Conservation (phyloP, 306 rosid genomes). For the Dalbergia oliveri region DNA sequence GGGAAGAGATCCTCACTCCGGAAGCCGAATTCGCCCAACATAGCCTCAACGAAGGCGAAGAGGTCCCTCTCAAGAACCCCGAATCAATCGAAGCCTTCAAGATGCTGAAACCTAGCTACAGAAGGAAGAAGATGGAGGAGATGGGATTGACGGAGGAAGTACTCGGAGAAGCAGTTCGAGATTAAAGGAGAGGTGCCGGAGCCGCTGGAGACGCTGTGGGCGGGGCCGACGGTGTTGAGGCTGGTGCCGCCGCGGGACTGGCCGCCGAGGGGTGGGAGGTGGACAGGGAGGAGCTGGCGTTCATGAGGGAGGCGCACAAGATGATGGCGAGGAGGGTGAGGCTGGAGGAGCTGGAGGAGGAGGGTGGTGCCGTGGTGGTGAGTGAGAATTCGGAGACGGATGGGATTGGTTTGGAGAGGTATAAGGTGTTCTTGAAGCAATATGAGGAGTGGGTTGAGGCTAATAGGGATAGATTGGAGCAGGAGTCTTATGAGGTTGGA, state of each 20-base stretch:
- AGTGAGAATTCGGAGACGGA: conserved; percentile 54
- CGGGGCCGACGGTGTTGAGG: conserved; percentile 66
- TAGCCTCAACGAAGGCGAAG: conserved; percentile 93
- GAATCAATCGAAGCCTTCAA: conserved; percentile 95
- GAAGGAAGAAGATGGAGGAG: conserved; percentile 77
- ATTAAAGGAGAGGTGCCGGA: conserved; percentile 80
- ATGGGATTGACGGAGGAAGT: conserved; percentile 93
- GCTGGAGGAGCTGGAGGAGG: conserved; percentile 63
- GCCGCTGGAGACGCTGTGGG: conserved; percentile 75
- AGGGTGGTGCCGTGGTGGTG: background rate
- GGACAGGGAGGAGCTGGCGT: conserved; percentile 79
- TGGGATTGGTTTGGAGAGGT: conserved; percentile 79
- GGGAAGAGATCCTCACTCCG: conserved; percentile 93
- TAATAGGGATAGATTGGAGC: conserved; percentile 82
- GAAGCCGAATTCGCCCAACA: conserved; percentile 89
- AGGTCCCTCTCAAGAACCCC: conserved; percentile 80
- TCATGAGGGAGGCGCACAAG: conserved; percentile 82
- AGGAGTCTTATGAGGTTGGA: conserved; percentile 86
- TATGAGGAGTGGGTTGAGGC: conserved; percentile 85
- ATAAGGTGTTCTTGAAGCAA: conserved; percentile 89
- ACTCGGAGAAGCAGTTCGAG: conserved; percentile 69
- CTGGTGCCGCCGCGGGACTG: conserved; percentile 91
- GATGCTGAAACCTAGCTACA: conserved; percentile 78
- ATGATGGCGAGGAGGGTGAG: conserved; percentile 67
- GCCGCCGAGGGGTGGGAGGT: conserved; percentile 97